Evolutionary conservation across 768 basidiomycete species (phyloP).

Genomic region (Suillus cothurnatus): DNA sequence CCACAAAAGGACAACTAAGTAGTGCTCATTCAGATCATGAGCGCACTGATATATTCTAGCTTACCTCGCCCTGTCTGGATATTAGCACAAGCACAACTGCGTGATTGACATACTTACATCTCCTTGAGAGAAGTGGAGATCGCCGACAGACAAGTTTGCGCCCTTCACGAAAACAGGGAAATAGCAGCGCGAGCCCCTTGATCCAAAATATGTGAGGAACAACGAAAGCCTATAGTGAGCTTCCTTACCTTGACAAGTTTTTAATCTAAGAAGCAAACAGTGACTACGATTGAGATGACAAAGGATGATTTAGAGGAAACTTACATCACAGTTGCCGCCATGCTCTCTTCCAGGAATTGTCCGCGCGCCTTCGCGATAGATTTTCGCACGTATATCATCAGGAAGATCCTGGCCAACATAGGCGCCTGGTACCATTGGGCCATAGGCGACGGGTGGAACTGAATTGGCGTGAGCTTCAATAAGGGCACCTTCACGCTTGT

Average conservation of each 20-base stretch:
- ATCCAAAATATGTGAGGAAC: not conserved
- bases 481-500: conserved; percentile 65
- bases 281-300: not conserved
- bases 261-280: conserved; percentile 55
- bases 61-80: conserved; percentile 55
- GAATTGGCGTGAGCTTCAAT: conserved; percentile 54
- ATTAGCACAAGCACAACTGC: conserved; percentile 3
- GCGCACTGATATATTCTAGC: not conserved
- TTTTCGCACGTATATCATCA: conserved; percentile 48
- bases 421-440: conserved; percentile 58
- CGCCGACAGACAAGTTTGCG: conserved; percentile 77
- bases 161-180: conserved; percentile 79
- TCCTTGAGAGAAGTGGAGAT: conserved; percentile 80
- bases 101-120: conserved; percentile 44
- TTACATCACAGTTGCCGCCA: conserved; percentile 77
- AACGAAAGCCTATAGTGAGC: not conserved
- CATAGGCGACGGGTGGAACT: conserved; percentile 67
- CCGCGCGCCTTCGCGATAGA: conserved; percentile 67
- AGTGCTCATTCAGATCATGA: not conserved
- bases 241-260: conserved; percentile 58
- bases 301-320: not conserved
- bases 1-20: conserved; percentile 70
- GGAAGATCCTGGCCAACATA: conserved; percentile 71
- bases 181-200: conserved; percentile 68
- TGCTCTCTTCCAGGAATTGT: conserved; percentile 80